Evolutionary conservation across 1,284 basidiomycete genomes (phyloP).

Genomic region (Mycena sp.): DNA sequence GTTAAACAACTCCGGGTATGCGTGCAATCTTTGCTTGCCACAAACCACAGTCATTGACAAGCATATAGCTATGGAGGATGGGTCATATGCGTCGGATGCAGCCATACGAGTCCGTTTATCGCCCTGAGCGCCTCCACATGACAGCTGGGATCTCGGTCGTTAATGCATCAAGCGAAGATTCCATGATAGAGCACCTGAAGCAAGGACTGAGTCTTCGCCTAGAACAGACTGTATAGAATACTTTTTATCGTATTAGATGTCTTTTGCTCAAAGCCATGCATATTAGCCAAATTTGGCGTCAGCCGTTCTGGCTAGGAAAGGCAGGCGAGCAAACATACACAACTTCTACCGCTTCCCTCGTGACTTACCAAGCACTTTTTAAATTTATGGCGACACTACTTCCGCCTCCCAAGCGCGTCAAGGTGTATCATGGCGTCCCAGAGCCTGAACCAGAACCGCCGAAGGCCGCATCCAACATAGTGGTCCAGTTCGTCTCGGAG

Average conservation of each 20-base stretch:
- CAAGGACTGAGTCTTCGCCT: conserved; percentile 25
- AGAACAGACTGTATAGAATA: conserved; percentile 23
- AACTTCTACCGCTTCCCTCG: neutral
- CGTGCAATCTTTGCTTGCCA: neutral
- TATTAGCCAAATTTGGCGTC: conserved; percentile 7
- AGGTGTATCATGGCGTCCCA: conserved; percentile 79
- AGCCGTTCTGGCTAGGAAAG: neutral
- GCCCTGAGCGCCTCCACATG: conserved; percentile 33
- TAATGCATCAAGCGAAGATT: conserved; percentile 20
- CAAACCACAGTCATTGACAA: neutral
- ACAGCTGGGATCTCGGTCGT: conserved; percentile 36
- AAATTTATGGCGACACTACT: conserved; percentile 78
- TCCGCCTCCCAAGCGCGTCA: conserved; percentile 87
- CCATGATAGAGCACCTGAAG: conserved; percentile 33
- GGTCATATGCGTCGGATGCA: conserved; percentile 34
- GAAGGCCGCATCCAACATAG: conserved; percentile 68
- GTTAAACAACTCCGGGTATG: conserved; percentile 34
- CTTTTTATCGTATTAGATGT: neutral
- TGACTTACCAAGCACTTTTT: neutral
- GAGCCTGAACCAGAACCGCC: conserved; percentile 66
- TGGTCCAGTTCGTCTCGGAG: conserved; percentile 92
- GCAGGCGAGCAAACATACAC: neutral
- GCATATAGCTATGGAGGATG: conserved; percentile 33
- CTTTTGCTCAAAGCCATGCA: too few relatives aligned
- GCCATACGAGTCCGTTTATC: conserved; percentile 30